These are phyloP conservation scores for Teunomyces stri DNA, from an alignment of 805 yeast genomes.

Conservation along the genomic window DNA sequence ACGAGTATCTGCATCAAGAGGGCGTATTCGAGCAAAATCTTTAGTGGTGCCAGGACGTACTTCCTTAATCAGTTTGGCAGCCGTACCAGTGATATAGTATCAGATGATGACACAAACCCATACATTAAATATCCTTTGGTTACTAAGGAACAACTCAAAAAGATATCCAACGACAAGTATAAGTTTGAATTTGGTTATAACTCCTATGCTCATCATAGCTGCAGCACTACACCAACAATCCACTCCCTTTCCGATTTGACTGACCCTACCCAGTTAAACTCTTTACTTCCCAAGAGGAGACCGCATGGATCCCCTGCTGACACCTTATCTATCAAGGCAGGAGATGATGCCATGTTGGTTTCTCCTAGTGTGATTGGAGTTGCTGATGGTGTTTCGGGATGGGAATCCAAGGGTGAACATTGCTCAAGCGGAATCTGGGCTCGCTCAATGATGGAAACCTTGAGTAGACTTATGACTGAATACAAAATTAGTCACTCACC, in stretches of 20 bases:
- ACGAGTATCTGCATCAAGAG: not conserved
- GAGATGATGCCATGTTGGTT: conserved; percentile 58
- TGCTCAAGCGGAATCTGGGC: conserved; percentile 53
- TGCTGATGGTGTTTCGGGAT: conserved; percentile 58
- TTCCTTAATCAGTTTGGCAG: conserved; percentile 17
- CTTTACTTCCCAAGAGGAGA: conserved; percentile 48
- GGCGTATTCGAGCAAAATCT: conserved; percentile 8
- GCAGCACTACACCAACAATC: conserved; percentile 35
- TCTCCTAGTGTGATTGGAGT: conserved; percentile 52
- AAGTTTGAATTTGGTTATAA: conserved; percentile 46
- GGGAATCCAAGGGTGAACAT: conserved; percentile 44
- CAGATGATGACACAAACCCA: conserved; percentile 31
- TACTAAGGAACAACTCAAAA: conserved; percentile 37
- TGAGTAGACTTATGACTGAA: conserved; percentile 45
- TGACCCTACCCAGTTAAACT: conserved; percentile 44
- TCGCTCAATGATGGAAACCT: conserved; percentile 50
- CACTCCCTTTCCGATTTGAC: conserved; percentile 51
- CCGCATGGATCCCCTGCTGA: conserved; percentile 53
- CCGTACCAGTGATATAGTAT: conserved; percentile 4
- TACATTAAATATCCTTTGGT: conserved; percentile 41
- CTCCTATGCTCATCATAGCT: conserved; percentile 48
- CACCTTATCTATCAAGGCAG: conserved; percentile 51
- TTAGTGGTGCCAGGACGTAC: conserved; percentile 21
- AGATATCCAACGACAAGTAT: conserved; percentile 37
- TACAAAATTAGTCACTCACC: conserved; percentile 40